phyloP scores from a whole-genome alignment of 1,284 basidiomycete species.

The Rhizoctonia solani region DNA sequence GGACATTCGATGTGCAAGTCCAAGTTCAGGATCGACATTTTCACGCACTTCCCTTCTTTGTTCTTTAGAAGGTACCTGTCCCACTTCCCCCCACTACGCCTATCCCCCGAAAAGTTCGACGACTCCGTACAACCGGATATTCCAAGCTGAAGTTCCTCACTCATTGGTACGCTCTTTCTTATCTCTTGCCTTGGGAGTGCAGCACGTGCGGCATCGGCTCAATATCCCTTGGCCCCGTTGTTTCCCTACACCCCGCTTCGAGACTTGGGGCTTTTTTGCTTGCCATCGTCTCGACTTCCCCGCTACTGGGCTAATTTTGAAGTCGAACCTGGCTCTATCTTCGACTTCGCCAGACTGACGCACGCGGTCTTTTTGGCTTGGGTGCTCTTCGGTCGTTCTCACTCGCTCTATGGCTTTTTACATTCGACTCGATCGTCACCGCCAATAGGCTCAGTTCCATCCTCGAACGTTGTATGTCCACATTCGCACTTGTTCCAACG shows the following conservation, averaged over 20 bases:
- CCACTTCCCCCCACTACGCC: neutral
- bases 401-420: too few species aligned
- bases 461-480: neutral
- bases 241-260: constrained; percentile 12
- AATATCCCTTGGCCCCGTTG: constrained; percentile 21
- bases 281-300: neutral
- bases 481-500: neutral
- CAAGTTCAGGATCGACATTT: too few species aligned
- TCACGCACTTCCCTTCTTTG: too few species aligned
- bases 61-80: neutral
- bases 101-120: neutral
- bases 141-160: neutral
- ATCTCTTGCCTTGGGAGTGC: neutral
- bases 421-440: neutral
- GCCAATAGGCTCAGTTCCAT: neutral
- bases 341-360: neutral
- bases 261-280: neutral
- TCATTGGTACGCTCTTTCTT: neutral
- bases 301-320: neutral
- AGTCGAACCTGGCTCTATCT: neutral
- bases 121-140: neutral
- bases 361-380: too few species aligned
- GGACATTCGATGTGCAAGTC: too few species aligned
- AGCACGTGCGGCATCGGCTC: constrained; percentile 29
- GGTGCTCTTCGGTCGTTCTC: too few species aligned